A percentile compares a stretch with the other conserved stretches of the same genome.
These are phyloP conservation scores for Gossypioides kirkii DNA, from an alignment of 345 rosid species.

Conservation along the genomic window DNA sequence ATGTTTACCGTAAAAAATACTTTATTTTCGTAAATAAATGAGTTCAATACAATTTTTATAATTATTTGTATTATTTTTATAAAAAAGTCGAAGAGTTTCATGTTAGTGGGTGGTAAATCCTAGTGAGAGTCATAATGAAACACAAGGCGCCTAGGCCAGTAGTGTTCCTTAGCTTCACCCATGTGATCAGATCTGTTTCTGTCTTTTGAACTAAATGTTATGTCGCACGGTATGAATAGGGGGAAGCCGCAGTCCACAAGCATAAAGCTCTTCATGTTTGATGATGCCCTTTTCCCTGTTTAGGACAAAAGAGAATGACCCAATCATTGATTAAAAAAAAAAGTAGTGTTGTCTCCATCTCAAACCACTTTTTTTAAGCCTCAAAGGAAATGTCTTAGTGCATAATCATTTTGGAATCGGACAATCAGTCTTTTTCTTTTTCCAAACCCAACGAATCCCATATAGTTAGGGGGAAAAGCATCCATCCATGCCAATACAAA, in stretches of 20 bases:
- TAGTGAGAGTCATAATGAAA: not conserved
- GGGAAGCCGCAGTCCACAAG: not conserved
- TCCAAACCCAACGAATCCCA: not conserved
- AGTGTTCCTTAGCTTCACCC: not conserved
- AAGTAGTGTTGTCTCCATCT: not conserved
- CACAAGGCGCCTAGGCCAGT: not conserved
- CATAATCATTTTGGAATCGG: too few relatives aligned
- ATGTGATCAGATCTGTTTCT: not conserved
- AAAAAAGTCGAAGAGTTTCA: too few relatives aligned
- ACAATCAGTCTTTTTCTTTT: not conserved
- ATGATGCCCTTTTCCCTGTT: not conserved
- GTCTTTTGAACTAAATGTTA: not conserved
- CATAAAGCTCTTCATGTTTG: not conserved
- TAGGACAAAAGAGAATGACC: not conserved
- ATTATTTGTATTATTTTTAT: too few relatives aligned
- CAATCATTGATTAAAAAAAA: not conserved
- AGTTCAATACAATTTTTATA: too few relatives aligned
- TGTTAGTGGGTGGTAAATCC: not conserved
- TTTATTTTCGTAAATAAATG: too few relatives aligned
- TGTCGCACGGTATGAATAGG: not conserved
- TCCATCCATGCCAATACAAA: not conserved
- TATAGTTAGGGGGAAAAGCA: not conserved
- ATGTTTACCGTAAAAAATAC: too few relatives aligned
- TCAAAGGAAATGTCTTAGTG: too few relatives aligned
- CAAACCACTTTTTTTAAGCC: not conserved